These are phyloP conservation scores for Aspergillus hiratsukae DNA, from an alignment of 2,329 filamentous ascomycete species.

Conservation along the genomic window DNA sequence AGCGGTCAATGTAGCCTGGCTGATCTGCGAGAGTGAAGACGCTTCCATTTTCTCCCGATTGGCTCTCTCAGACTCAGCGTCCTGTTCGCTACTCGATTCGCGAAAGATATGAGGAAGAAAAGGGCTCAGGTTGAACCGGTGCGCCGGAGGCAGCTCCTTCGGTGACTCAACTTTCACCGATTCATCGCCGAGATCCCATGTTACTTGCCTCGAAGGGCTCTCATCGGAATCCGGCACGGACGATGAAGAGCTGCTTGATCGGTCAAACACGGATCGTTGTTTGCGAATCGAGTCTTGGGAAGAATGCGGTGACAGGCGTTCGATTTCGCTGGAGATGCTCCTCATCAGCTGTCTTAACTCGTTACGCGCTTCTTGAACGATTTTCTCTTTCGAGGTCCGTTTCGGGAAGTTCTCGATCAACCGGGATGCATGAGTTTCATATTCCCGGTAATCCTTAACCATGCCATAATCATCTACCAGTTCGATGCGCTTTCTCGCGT, in stretches of 20 bases:
- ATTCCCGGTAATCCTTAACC: conserved; percentile 46
- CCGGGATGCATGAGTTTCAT: conserved; percentile 42
- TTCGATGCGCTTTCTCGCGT: conserved; percentile 39
- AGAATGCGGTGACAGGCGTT: conserved; percentile 39
- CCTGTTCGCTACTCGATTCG: conserved; percentile 22
- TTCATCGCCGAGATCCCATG: conserved; percentile 29
- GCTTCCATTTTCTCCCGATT: conserved; percentile 27
- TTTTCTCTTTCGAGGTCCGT: conserved; percentile 21
- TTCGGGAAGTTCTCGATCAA: conserved; percentile 39
- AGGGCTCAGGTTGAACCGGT: conserved; percentile 25
- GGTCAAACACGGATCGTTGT: conserved; percentile 44
- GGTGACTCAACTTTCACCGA: conserved; percentile 32
- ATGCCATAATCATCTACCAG: conserved; percentile 34
- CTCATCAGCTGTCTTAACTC: conserved; percentile 30
- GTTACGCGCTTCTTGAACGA: conserved; percentile 34
- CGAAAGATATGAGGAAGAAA: conserved; percentile 34
- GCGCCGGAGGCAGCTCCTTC: conserved; percentile 21
- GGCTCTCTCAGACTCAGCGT: conserved; percentile 34
- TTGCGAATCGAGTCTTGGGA: conserved; percentile 35
- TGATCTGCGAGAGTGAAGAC: conserved; percentile 27
- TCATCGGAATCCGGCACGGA: conserved; percentile 40
- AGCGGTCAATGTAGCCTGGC: conserved; percentile 22
- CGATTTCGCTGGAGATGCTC: conserved; percentile 40
- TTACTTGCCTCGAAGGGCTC: conserved; percentile 29
- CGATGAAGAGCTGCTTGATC: conserved; percentile 43